Base-by-base conservation (phyloP, 805 yeast genomes). In the Starmerella powellii region DNA sequence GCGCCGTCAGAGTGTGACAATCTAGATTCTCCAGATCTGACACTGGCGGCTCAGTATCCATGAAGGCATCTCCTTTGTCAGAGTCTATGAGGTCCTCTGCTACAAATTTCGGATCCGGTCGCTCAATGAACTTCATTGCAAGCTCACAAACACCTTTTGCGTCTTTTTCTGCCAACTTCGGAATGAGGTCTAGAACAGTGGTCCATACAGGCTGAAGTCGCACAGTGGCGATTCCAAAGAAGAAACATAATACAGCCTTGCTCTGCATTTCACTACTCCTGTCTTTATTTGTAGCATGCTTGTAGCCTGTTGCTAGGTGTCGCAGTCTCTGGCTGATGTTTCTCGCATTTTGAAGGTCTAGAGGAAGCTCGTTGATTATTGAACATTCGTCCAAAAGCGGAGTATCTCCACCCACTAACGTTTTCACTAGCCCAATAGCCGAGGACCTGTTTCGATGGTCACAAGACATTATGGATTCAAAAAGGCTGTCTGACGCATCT, bases 141-240 rank as follows among this genome's bases (percentile, higher is more conserved):
- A 73, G 54, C 0, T 65, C 56, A 93, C 95, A 85, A 0, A 81
- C 63, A 11, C 64, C 37, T 0, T 59, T 61, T 15, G 51, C 36
- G 20, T 35, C 33, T 48, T 66, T 67, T 15, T 57, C 63, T 12
- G 66, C 60, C 8, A 79, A 59, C 3, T 59, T 54, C 1, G 77
- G 73, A 4, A 83, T 55, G 3, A 72, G 69, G 46, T 79, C 88
- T 41, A 68, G 63, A 2, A 81, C 80, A 4, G 80, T 85, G 16
- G 73, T 71, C 94, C 95, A 86, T 12, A 80, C 70, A 1, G 97
- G 97, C 42, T 84, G 80, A 52, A 88, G 85, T 44, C 74, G 72
- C 27, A 77, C 76, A 3, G 84, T 67, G 33, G 87, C 61, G 46
- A 81, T 68, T 27, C 97, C 97, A 50, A 80, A 70, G 30, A 76